Conservation (phyloP, 1,139 yeast genomes). For the Candida buenavistaensis region DNA sequence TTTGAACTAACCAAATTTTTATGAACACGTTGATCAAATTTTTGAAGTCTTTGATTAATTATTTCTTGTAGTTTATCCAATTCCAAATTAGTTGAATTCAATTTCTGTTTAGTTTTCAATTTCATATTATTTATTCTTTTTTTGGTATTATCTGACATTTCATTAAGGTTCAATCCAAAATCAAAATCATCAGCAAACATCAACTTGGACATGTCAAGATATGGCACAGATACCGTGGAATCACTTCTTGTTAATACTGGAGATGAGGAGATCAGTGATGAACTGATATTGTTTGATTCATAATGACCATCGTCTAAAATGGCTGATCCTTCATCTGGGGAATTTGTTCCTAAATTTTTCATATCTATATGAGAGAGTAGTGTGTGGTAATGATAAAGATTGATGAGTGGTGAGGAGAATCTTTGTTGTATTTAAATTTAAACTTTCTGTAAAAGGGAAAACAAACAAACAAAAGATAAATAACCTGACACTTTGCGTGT, state of each 20-base stretch:
- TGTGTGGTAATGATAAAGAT: too few relatives aligned
- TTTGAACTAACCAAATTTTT: slow-evolving; percentile 52
- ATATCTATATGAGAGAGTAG: too few relatives aligned
- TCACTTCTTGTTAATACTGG: slow-evolving; percentile 25
- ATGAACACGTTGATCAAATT: slow-evolving; percentile 59
- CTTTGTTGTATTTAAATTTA: too few relatives aligned
- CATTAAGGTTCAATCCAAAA: slow-evolving; percentile 42
- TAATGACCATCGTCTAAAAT: slow-evolving; percentile 9
- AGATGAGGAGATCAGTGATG: slow-evolving; percentile 10
- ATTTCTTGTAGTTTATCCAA: slow-evolving; percentile 33
- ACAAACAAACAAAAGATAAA: too few relatives aligned
- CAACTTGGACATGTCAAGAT: slow-evolving; percentile 38
- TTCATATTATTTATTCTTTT: slow-evolving; percentile 37
- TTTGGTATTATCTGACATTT: slow-evolving; percentile 37
- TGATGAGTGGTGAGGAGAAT: too few relatives aligned
- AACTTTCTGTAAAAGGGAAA: too few relatives aligned
- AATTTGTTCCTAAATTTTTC: slow-evolving; percentile 1
- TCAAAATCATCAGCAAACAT: slow-evolving; percentile 44
- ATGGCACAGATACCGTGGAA: slow-evolving; percentile 36
- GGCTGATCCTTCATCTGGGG: slow-evolving; percentile 7
- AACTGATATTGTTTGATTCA: slow-evolving; percentile 9
- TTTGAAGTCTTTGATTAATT: slow-evolving; percentile 43
- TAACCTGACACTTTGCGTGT: too few relatives aligned
- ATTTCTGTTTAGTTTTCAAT: slow-evolving; percentile 32
- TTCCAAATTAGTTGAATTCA: slow-evolving; percentile 26